Base-by-base conservation (phyloP, 192 early-diverging fungal species). In the Coemansia sp. region DNA sequence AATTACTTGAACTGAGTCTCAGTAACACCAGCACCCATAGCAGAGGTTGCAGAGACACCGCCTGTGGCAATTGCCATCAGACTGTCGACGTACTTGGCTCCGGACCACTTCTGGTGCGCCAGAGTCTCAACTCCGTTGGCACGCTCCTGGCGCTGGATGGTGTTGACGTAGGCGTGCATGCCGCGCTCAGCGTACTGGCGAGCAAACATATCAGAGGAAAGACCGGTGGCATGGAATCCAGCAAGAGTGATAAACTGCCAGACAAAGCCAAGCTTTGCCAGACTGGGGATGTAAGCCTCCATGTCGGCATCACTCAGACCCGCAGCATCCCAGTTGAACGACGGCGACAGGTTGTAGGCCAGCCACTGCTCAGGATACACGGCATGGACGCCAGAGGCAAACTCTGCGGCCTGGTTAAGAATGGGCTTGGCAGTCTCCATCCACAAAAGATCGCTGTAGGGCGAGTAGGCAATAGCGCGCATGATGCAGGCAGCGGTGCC, bases 221-320 rank as follows among this genome's bases (percentile, higher is more conserved):
- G 84, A 1, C 94, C 93, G 67, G 94, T 91, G 62, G 92, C 92
- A 72, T 96, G 95, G 85, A 96, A 90, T 76, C 96, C 96, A 70
- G 89, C 95, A 30, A 98, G 84, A 17, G 96, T 98, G 70, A 96
- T 97, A 76, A 98, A 98, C 82, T 98, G 95, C 94, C 95, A 98
- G 36, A 86, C 86, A 84, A 98, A 98, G n/a, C 96, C 95, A 8
- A 96, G 86, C 73, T 86, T 86, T 62, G 92, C 94, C 28, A 98
- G 85, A 61, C 93, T 88, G 18, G 76, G 75, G 55, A 96, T 89
- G 74, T 92, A 98, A 62, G 75, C 76, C 45, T 88, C 82, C 85
- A 98, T 96, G 74, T 96, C 89, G 36, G 88, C 80, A 77, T 98
- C 96, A 34, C 80, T 88, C 89, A 96, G 89, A 48, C 95, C 95